These are phyloP conservation scores for Barnettozyma wickerhamii DNA, from an alignment of 805 yeast genomes.

Conservation along the genomic window DNA sequence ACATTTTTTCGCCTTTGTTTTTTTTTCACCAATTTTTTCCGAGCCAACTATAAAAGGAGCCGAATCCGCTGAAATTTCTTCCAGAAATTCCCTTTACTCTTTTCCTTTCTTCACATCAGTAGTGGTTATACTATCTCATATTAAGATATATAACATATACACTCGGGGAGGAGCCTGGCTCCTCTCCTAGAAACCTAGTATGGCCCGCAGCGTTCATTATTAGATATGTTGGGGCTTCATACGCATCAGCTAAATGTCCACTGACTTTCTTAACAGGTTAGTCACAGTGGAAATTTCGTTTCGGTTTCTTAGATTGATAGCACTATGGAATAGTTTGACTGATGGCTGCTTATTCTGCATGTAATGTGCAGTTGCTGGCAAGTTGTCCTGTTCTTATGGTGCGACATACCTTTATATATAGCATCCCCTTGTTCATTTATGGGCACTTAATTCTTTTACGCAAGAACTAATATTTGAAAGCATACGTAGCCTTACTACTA, in stretches of 20 bases:
- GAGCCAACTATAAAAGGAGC: conserved; percentile 26
- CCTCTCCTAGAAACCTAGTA: conserved; percentile 27
- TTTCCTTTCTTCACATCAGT: conserved; percentile 50
- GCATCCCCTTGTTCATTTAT: neutral
- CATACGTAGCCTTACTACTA: too few species aligned
- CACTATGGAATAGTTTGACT: conserved; percentile 26
- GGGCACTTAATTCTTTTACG: neutral
- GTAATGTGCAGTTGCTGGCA: conserved; percentile 22
- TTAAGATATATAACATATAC: conserved; percentile 53
- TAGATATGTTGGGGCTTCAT: conserved; percentile 21
- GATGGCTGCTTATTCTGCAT: conserved; percentile 14
- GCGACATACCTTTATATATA: conserved; percentile 21
- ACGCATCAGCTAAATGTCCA: conserved; percentile 61
- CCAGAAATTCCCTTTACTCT: conserved; percentile 7
- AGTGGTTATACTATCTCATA: conserved; percentile 75
- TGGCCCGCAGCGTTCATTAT: conserved; percentile 22
- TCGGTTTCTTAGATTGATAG: conserved; percentile 61
- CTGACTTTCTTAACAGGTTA: conserved; percentile 70
- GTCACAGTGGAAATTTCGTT: conserved; percentile 72
- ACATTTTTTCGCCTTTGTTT: neutral
- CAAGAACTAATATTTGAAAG: too few species aligned
- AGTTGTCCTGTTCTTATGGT: conserved; percentile 25
- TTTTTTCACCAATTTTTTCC: conserved; percentile 3
- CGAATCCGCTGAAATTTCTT: conserved; percentile 21
- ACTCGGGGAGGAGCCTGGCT: conserved; percentile 20